Conservation (phyloP, 306 rosid species). For the Dalbergia oliveri region DNA sequence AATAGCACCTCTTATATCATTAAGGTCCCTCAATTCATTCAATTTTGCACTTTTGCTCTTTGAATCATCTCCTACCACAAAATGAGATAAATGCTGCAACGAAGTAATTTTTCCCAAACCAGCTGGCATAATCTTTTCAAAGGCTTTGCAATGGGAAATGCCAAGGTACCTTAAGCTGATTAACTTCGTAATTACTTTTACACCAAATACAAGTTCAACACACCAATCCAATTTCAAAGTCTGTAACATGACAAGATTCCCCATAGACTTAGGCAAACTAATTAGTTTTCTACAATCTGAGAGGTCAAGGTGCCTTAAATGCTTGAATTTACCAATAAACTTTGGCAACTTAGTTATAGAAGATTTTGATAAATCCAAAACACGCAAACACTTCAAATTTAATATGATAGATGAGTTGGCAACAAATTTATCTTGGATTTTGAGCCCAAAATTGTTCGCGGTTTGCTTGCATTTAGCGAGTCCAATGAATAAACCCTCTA, state of each 20-base stretch:
- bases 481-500: neutral
- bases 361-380: constrained; percentile 2
- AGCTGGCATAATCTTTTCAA: neutral
- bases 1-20: neutral
- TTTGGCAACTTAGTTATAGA: constrained; percentile 3
- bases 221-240: neutral
- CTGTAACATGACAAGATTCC: constrained; percentile 24
- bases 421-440: neutral
- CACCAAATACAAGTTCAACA: neutral
- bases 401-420: neutral
- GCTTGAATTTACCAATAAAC: constrained; percentile 2
- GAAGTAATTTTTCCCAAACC: constrained; percentile 10
- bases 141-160: neutral
- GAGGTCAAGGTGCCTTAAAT: constrained; percentile 4
- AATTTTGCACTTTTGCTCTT: neutral
- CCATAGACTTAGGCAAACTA: neutral
- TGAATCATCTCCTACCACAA: neutral
- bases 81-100: neutral
- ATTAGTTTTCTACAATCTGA: neutral
- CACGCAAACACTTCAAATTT: neutral
- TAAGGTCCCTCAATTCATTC: neutral
- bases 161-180: neutral
- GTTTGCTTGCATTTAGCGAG: neutral
- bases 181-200: neutral
- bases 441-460: neutral